Evolutionary conservation across 129 eudicot genomes (phyloP).

Genomic region (Apium graveolens): DNA sequence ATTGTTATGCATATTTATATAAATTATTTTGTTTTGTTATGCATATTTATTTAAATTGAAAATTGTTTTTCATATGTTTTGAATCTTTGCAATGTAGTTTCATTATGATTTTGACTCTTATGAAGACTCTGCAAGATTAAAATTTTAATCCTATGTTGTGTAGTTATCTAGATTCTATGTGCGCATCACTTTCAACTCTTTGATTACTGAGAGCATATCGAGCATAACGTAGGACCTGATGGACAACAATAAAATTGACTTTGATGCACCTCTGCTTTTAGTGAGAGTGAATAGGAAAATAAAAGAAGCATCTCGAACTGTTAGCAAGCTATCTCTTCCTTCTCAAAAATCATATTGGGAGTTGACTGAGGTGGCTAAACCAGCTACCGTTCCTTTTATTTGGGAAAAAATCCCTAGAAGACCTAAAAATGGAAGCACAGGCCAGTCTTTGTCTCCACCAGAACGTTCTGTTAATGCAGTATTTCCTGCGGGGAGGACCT

Average conservation of each 20-base stretch:
- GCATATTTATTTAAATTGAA: too few relatives aligned
- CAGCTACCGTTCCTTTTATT: conserved; percentile 70
- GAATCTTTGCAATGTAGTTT: too few relatives aligned
- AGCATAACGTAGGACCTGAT: conserved; percentile 17
- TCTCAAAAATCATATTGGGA: conserved; percentile 33
- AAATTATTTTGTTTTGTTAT: too few relatives aligned
- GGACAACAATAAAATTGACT: conserved; percentile 65
- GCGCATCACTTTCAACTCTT: not conserved
- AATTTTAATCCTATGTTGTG: conserved; percentile 16
- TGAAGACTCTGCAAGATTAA: not conserved
- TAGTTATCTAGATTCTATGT: conserved; percentile 8
- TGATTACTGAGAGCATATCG: conserved; percentile 10
- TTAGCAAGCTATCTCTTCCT: conserved; percentile 50
- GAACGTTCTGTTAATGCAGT: conserved; percentile 30
- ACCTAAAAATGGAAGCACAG: conserved; percentile 38
- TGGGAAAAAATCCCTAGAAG: conserved; percentile 90
- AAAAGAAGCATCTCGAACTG: conserved; percentile 17
- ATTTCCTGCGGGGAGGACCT: conserved; percentile 32
- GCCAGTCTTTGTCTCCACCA: conserved; percentile 15
- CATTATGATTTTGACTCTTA: not conserved
- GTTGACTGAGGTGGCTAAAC: conserved; percentile 54
- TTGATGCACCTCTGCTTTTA: conserved; percentile 72
- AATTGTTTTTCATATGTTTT: too few relatives aligned
- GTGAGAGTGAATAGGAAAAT: conserved; percentile 38
- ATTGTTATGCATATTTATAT: not conserved